A percentile compares a stretch with the other conserved stretches of the same genome.
Evolutionary conservation across 2,329 filamentous ascomycete species (phyloP).

Genomic region (Fusarium longipes): DNA sequence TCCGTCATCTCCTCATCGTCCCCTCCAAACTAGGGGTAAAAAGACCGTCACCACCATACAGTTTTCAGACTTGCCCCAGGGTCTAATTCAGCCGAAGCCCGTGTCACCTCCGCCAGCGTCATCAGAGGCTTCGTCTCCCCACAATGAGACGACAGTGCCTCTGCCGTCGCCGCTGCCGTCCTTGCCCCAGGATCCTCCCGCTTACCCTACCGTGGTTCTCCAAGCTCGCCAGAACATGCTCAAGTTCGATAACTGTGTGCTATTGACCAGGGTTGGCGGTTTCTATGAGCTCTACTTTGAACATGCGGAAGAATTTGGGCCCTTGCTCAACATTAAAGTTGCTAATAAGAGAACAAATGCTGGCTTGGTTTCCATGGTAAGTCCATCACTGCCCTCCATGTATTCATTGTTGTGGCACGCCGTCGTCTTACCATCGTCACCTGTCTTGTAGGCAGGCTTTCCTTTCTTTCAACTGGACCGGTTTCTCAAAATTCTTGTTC

Average conservation of each 20-base stretch:
- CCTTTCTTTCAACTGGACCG: slow-evolving; percentile 92
- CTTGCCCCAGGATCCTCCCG: slow-evolving; percentile 58
- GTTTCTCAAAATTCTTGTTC: slow-evolving; percentile 91
- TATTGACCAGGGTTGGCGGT: slow-evolving; percentile 90
- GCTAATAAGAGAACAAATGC: slow-evolving; percentile 82
- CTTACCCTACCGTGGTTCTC: slow-evolving; percentile 88
- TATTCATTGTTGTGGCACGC: slow-evolving; percentile 8
- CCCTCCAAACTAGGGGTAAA: slow-evolving; percentile 57
- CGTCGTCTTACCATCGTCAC: slow-evolving; percentile 32
- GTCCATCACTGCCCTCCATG: slow-evolving; percentile 28
- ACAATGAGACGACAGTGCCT: slow-evolving; percentile 25
- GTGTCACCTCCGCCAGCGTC: slow-evolving; percentile 29
- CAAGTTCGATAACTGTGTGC: slow-evolving; percentile 88
- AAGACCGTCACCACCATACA: slow-evolving; percentile 66
- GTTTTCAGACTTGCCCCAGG: slow-evolving; percentile 69
- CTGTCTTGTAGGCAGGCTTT: slow-evolving; percentile 77
- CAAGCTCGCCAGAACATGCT: slow-evolving; percentile 91
- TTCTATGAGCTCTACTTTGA: slow-evolving; percentile 99
- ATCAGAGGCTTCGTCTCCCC: slow-evolving; percentile 27
- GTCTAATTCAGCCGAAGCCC: slow-evolving; percentile 51
- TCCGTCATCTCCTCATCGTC: slow-evolving; percentile 35
- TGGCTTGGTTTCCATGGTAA: slow-evolving; percentile 86
- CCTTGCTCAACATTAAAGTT: slow-evolving; percentile 88
- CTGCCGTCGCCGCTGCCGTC: slow-evolving; percentile 36
- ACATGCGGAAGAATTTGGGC: slow-evolving; percentile 89